Evolutionary conservation across 2,329 filamentous ascomycete species (phyloP).

Genomic region (Phoma sp.): DNA sequence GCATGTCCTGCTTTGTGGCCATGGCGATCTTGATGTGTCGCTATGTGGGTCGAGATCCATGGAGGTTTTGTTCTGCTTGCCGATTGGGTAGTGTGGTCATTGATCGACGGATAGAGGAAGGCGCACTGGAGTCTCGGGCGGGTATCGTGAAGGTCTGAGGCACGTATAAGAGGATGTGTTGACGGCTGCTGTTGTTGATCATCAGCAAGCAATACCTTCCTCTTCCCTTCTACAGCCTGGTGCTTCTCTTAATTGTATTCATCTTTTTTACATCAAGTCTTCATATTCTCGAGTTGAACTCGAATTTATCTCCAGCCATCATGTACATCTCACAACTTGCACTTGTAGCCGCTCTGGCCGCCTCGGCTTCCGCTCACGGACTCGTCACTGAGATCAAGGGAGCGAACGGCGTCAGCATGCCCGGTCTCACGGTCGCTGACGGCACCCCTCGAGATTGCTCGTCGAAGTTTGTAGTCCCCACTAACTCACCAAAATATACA

Average conservation of each 20-base stretch:
- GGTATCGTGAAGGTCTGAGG: background rate
- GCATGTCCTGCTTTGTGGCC: constrained; percentile 19
- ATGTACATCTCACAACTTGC: constrained; percentile 40
- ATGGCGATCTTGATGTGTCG: constrained; percentile 13
- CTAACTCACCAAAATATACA: background rate
- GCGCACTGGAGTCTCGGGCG: background rate
- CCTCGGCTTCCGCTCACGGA: constrained; percentile 62
- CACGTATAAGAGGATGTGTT: constrained; percentile 27
- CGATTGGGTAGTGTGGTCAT: constrained; percentile 7
- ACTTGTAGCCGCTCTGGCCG: constrained; percentile 34
- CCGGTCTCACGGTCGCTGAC: constrained; percentile 66
- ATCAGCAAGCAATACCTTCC: constrained; percentile 26
- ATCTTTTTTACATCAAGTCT: constrained; percentile 11
- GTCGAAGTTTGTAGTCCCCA: constrained; percentile 40
- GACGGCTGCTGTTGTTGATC: constrained; percentile 13
- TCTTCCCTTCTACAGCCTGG: constrained; percentile 27
- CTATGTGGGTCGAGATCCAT: background rate
- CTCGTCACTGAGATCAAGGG: constrained; percentile 62
- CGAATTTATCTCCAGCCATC: constrained; percentile 16
- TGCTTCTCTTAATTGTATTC: constrained; percentile 23
- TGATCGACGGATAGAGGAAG: background rate
- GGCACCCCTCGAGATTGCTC: constrained; percentile 73
- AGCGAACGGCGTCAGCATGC: constrained; percentile 68
- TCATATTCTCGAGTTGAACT: constrained; percentile 26
- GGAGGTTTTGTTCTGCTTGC: constrained; percentile 5